Conservation (phyloP, 2,329 filamentous ascomycete genomes). For the Exophiala bonariae region DNA sequence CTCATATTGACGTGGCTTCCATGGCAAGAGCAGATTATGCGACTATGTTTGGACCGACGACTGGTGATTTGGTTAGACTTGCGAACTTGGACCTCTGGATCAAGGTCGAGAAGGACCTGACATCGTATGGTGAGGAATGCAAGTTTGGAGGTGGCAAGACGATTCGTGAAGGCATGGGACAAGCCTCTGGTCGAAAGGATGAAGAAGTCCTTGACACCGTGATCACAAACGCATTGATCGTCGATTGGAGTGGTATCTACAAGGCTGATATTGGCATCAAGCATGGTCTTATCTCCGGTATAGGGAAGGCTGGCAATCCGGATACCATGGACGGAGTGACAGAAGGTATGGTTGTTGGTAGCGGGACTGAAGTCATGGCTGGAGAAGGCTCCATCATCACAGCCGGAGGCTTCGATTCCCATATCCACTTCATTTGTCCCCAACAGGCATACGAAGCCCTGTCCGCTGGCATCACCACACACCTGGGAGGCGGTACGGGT, state of each 20-base stretch:
- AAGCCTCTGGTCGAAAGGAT: constrained; percentile 75
- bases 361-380: constrained; percentile 87
- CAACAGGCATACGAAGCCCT: constrained; percentile 85
- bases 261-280: constrained; percentile 97
- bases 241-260: constrained; percentile 91
- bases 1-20: constrained; percentile 60
- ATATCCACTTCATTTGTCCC: constrained; percentile 94
- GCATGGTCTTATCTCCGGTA: constrained; percentile 78
- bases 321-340: constrained; percentile 91
- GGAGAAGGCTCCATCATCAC: constrained; percentile 90
- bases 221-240: constrained; percentile 82
- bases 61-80: constrained; percentile 78
- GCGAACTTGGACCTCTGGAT: constrained; percentile 88
- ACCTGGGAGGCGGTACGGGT: constrained; percentile 87
- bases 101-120: constrained; percentile 81
- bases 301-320: constrained; percentile 96
- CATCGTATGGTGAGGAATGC: constrained; percentile 87
- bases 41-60: constrained; percentile 90
- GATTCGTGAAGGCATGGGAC: constrained; percentile 91
- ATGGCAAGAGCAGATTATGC: constrained; percentile 80
- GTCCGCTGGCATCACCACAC: constrained; percentile 82
- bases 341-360: constrained; percentile 76
- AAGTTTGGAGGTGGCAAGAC: constrained; percentile 95
- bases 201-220: constrained; percentile 77
- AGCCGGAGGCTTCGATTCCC: constrained; percentile 83